Conservation (phyloP, 768 basidiomycete genomes). For the Multifurca ochricompacta region DNA sequence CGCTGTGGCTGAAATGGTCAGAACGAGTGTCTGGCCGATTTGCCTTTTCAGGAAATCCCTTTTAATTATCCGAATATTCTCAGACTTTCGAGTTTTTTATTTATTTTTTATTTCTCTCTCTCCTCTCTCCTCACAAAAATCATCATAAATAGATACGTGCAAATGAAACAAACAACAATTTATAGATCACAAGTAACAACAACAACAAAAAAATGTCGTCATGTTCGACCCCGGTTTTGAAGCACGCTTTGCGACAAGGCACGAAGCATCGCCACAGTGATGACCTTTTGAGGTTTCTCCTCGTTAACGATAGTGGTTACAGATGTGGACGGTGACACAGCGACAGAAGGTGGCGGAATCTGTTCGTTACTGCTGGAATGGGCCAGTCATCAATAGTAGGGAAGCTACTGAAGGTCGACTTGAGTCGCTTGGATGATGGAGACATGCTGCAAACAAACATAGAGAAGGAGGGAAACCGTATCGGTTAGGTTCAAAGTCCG, state of each 20-base stretch:
- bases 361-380: background rate
- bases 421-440: conserved; percentile 18
- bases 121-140: too few relatives aligned
- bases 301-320: conserved; percentile 13
- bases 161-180: background rate
- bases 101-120: too few relatives aligned
- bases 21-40: conserved; percentile 7
- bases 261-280: conserved; percentile 22
- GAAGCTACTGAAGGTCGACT: conserved; percentile 14
- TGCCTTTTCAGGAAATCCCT: conserved; percentile 9
- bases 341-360: conserved; percentile 13
- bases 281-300: conserved; percentile 1
- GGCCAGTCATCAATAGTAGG: conserved; percentile 3
- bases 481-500: background rate
- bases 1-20: conserved; percentile 19
- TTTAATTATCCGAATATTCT: background rate
- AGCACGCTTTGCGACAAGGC: conserved; percentile 16
- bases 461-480: background rate
- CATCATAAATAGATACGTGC: background rate
- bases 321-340: conserved; percentile 15
- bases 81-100: too few relatives aligned
- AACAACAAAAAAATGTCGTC: background rate
- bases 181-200: background rate
- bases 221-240: background rate
- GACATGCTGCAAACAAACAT: conserved; percentile 16